A percentile compares a stretch with the other conserved stretches of the same genome.
These are phyloP conservation scores for Pseudozyma sp. DNA, from an alignment of 1,284 basidiomycete genomes.

Conservation along the genomic window DNA sequence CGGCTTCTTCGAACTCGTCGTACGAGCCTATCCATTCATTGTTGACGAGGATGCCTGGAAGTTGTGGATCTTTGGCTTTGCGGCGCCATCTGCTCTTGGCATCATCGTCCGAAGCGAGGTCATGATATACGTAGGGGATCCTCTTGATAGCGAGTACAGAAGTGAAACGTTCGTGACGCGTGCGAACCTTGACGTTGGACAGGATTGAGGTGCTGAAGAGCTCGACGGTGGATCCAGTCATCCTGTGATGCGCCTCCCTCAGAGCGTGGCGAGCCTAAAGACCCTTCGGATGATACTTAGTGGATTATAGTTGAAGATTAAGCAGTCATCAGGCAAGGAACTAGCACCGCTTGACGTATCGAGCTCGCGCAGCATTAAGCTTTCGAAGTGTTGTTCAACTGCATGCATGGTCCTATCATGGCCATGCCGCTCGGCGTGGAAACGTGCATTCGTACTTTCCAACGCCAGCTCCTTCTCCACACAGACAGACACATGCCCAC, in stretches of 20 bases:
- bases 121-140: conserved; percentile 67
- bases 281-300: too few species aligned
- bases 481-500: conserved; percentile 1
- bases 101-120: conserved; percentile 65
- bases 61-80: conserved; percentile 61
- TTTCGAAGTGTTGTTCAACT: neutral
- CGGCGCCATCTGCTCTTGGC: conserved; percentile 67
- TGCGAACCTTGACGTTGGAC: conserved; percentile 63
- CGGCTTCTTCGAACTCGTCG: conserved; percentile 68
- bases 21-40: conserved; percentile 68
- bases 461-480: conserved; percentile 6
- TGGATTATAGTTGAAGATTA: too few species aligned
- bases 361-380: neutral
- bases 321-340: too few species aligned
- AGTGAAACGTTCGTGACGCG: conserved; percentile 64
- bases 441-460: conserved; percentile 11
- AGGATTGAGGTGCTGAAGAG: conserved; percentile 69
- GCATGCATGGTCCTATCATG: conserved; percentile 9
- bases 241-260: conserved; percentile 4
- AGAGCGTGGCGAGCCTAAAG: too few species aligned
- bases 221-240: conserved; percentile 56
- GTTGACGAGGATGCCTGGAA: conserved; percentile 66
- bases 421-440: conserved; percentile 7
- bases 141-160: conserved; percentile 61
- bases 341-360: neutral